phyloP scores from a whole-genome alignment of 2,329 filamentous ascomycete genomes.

The Bipolaris cookei region DNA sequence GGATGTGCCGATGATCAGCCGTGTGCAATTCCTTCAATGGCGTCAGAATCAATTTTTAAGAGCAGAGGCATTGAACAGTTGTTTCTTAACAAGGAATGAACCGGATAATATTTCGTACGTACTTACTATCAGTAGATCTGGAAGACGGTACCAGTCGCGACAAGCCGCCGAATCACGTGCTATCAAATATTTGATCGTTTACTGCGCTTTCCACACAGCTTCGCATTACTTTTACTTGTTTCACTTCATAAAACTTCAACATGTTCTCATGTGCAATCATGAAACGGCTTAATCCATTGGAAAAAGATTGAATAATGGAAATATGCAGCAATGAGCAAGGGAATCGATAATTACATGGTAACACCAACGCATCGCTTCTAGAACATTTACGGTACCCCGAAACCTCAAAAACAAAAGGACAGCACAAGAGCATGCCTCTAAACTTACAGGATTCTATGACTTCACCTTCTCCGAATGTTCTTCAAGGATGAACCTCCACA shows the following conservation, averaged over 20 bases:
- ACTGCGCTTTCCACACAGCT: neutral
- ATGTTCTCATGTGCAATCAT: neutral
- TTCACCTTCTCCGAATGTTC: conserved; percentile 25
- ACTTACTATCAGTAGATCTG: too few species aligned
- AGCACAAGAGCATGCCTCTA: neutral
- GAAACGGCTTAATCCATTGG: neutral
- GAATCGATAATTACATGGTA: neutral
- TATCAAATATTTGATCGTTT: neutral
- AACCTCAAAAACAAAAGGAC: neutral
- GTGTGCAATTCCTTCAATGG: too few species aligned
- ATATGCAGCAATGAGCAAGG: neutral
- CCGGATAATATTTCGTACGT: too few species aligned
- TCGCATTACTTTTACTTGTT: neutral
- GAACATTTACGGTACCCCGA: neutral
- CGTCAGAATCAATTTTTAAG: too few species aligned
- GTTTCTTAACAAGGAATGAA: too few species aligned
- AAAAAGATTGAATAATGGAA: neutral
- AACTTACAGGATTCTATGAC: neutral
- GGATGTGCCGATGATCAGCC: too few species aligned
- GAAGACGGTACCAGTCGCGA: too few species aligned
- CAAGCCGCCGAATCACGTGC: too few species aligned
- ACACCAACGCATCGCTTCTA: neutral
- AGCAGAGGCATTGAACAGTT: too few species aligned
- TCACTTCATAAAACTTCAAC: neutral
- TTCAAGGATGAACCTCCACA: conserved; percentile 42